phyloP scores from a whole-genome alignment of 352 stramenopile genomes.

The Hyaloperonospora brassicae region DNA sequence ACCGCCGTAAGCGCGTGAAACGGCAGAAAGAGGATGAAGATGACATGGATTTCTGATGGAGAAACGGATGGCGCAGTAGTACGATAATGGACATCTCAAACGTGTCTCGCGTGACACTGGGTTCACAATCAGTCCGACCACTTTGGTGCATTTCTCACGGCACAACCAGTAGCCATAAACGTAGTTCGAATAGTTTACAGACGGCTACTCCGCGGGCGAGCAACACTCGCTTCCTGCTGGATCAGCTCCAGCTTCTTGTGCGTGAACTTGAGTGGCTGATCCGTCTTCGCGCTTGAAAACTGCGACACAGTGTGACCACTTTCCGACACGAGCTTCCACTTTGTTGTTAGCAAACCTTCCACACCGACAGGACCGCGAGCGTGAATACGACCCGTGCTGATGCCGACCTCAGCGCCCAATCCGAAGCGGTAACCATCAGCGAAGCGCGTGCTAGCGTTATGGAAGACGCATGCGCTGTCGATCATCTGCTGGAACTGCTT shows the following conservation, averaged over 20 bases:
- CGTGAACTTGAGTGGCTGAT: slow-evolving; percentile 58
- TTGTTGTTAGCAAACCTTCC: slow-evolving; percentile 95
- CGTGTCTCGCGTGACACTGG: neutral
- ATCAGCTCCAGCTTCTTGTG: slow-evolving; percentile 73
- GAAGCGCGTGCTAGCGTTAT: slow-evolving; percentile 95
- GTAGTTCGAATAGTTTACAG: slow-evolving; percentile 32
- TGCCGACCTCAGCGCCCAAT: slow-evolving; percentile 95
- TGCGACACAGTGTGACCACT: slow-evolving; percentile 77
- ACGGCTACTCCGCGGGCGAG: slow-evolving; percentile 62
- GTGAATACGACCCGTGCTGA: slow-evolving; percentile 96
- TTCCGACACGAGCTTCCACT: slow-evolving; percentile 92
- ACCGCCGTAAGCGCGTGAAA: slow-evolving; percentile 60
- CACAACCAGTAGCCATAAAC: too few relatives aligned
- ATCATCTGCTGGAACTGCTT: slow-evolving; percentile 74
- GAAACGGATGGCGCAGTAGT: neutral
- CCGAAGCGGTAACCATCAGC: slow-evolving; percentile 97
- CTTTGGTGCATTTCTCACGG: slow-evolving; percentile 10
- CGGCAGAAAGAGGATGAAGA: slow-evolving; percentile 37
- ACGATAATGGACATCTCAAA: neutral
- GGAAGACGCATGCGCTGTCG: slow-evolving; percentile 96
- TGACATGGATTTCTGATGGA: slow-evolving; percentile 36
- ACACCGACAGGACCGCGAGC: slow-evolving; percentile 93
- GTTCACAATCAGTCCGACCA: slow-evolving; percentile 3
- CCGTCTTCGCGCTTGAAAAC: slow-evolving; percentile 37
- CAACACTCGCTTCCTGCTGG: slow-evolving; percentile 45